Evolutionary conservation across 345 rosid genomes (phyloP), one percentile per base, ranked within the genome.

Genomic region (Zanthoxylum bungeanum): DNA sequence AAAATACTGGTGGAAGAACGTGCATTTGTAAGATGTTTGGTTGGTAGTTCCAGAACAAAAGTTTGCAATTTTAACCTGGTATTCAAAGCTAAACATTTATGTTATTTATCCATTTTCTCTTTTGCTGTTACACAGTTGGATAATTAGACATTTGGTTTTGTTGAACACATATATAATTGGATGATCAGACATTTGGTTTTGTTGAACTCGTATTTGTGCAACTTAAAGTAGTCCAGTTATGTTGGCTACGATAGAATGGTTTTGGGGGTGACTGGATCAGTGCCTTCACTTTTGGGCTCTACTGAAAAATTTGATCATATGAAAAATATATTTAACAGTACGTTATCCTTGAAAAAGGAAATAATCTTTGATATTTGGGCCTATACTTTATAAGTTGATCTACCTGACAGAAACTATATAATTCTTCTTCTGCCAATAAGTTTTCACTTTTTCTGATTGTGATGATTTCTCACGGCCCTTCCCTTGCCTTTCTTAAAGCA

Each of bases 401-500:
- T 21, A 24, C 31, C 65, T 40, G 63, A 58, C 31, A 7, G 51
- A 64, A 46, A 68, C 42, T n/a, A 30, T 59, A 42, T 46, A 19
- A 10, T 10, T 55, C 24, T 24, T 37, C 25, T 66, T 56, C 31
- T 36, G 28, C 46, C 40, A 53, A 46, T 22, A 21, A 27, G 17
- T 51, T 19, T 22, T 27, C 21, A 34, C 53, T 46, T 61, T 4
- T 61, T 78, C 64, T 60, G n/a, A 31, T 27, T 60, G 7, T 56
- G 66, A 37, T 60, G 47, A 49, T 37, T 16, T 37, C 49, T 21
- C 60, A 11, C 27, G 14, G 46, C 40, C 60, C 49, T 68, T 49
- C 40, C 60, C 49, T 68, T 49, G 56, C 64, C 24, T 40, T 72
- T 14, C 34, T 52, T 69, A 68, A 66, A 68, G 24, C 71, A 51